Percentiles rank a stretch among this genome's conserved stretches.
phyloP scores from a whole-genome alignment of 73 alveolate species.

The Effrenium voratum region DNA sequence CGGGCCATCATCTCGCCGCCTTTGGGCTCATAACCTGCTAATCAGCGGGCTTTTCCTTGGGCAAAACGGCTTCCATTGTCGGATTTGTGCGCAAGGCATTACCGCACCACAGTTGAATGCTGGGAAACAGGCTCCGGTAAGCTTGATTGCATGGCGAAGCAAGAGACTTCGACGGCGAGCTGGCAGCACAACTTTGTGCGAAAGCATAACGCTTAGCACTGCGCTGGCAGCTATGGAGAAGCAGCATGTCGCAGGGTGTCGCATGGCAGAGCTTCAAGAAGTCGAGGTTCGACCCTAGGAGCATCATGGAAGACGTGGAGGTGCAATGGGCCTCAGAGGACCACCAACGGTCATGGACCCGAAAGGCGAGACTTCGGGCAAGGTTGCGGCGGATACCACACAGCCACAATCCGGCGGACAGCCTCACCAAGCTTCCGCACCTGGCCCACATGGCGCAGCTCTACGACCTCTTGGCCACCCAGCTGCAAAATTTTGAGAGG shows the following conservation, averaged over 20 bases:
- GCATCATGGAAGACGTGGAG: background rate
- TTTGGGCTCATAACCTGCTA: too few species aligned
- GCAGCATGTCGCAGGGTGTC: background rate
- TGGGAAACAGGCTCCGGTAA: background rate
- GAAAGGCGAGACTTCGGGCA: background rate
- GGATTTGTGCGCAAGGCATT: too few species aligned
- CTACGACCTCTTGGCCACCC: background rate
- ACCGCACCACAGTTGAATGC: too few species aligned
- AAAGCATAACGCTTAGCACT: background rate
- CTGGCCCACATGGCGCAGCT: too few species aligned
- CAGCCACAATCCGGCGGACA: slow-evolving; percentile 7
- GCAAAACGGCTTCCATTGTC: too few species aligned
- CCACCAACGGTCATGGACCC: background rate
- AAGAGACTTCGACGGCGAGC: background rate
- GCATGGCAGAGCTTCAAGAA: background rate
- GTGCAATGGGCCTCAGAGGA: background rate
- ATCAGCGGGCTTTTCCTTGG: too few species aligned
- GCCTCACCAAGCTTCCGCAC: too few species aligned
- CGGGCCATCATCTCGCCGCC: too few species aligned
- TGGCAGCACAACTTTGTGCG: background rate
- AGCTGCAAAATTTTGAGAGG: too few species aligned
- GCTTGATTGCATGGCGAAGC: background rate
- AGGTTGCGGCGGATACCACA: slow-evolving; percentile 36
- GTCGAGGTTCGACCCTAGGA: background rate
- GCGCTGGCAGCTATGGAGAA: slow-evolving; percentile 6